A percentile compares a stretch with the other conserved stretches of the same genome.
These are phyloP conservation scores for Nicotiana benthamiana DNA, from an alignment of 257 asterid genomes.

Conservation along the genomic window DNA sequence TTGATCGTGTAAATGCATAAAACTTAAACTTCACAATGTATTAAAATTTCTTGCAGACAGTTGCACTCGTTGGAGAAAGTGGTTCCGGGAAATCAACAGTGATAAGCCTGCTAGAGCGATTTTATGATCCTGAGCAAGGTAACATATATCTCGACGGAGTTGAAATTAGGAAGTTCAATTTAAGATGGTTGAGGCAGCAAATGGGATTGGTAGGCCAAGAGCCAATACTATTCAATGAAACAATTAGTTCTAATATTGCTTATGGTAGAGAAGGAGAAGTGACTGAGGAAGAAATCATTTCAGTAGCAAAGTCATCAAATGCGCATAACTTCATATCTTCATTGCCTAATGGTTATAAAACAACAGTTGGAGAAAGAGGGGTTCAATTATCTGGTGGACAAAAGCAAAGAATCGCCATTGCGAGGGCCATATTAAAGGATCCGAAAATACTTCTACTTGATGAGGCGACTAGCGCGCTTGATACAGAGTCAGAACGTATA, in stretches of 20 bases:
- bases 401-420: conserved; percentile 44
- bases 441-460: conserved; percentile 41
- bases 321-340: conserved; percentile 22
- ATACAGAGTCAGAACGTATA: conserved; percentile 36
- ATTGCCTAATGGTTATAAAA: conserved; percentile 32
- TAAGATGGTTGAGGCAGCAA: conserved; percentile 22
- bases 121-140: conserved; percentile 16
- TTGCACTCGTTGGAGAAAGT: conserved; percentile 39
- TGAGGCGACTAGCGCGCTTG: conserved; percentile 51
- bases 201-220: conserved; percentile 25
- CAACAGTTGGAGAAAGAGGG: conserved; percentile 44
- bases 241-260: conserved; percentile 16
- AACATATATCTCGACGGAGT: conserved; percentile 14
- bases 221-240: conserved; percentile 16
- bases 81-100: conserved; percentile 37
- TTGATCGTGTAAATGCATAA: neutral
- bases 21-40: neutral
- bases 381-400: conserved; percentile 44
- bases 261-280: conserved; percentile 16
- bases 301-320: conserved; percentile 16
- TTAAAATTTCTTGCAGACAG: conserved; percentile 13
- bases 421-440: conserved; percentile 37
- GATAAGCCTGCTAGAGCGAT: conserved; percentile 20
- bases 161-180: conserved; percentile 10
- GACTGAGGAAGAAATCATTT: conserved; percentile 13